A percentile compares a stretch with the other conserved stretches of the same genome.
Evolutionary conservation across 345 rosid species (phyloP).

Genomic region (Acer yangbiense): DNA sequence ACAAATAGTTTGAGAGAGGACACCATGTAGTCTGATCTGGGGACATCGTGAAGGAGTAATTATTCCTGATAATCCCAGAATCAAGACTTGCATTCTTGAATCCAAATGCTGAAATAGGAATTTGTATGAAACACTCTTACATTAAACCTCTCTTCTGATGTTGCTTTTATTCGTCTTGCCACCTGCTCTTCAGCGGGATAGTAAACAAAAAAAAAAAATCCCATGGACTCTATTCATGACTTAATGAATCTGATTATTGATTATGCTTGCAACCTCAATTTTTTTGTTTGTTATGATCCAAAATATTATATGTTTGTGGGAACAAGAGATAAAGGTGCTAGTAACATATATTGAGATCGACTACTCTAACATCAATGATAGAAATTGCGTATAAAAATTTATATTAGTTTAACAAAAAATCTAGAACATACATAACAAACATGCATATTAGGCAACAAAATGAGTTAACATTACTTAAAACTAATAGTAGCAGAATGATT

Average conservation of each 20-base stretch:
- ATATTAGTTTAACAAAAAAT: neutral
- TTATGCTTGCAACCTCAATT: neutral
- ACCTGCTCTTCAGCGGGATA: neutral
- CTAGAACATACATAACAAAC: too few relatives aligned
- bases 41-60: neutral
- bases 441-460: too few relatives aligned
- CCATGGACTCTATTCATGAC: neutral
- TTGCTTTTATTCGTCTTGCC: neutral
- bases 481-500: neutral
- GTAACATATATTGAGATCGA: conserved; percentile 5
- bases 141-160: neutral
- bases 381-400: neutral
- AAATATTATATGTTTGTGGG: neutral
- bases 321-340: neutral
- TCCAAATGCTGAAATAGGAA: neutral
- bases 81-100: neutral
- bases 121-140: neutral
- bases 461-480: too few relatives aligned
- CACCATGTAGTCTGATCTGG: neutral
- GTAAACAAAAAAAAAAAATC: too few relatives aligned
- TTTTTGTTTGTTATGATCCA: conserved; percentile 2
- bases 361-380: neutral
- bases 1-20: neutral
- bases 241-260: neutral
- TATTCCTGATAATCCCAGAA: neutral